These are phyloP conservation scores for Lonicera japonica DNA, from an alignment of 129 eudicot species.

Conservation along the genomic window DNA sequence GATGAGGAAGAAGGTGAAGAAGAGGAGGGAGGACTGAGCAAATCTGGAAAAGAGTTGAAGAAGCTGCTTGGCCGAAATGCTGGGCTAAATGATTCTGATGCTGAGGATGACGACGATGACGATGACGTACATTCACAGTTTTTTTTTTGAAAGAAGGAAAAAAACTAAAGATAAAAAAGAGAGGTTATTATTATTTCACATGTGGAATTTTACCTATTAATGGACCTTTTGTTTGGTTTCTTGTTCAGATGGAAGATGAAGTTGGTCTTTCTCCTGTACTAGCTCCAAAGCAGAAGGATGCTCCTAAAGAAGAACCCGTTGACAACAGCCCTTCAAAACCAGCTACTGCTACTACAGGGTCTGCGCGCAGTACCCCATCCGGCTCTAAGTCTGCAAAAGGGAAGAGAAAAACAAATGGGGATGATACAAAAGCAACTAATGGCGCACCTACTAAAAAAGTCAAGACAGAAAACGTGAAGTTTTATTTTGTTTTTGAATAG, in stretches of 20 bases:
- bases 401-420: slow-evolving; percentile 65
- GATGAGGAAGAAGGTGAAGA: slow-evolving; percentile 76
- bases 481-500: no score
- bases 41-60: slow-evolving; percentile 94
- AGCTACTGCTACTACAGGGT: slow-evolving; percentile 22
- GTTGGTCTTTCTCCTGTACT: slow-evolving; percentile 63
- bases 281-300: slow-evolving; percentile 71
- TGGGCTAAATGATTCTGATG: slow-evolving; percentile 86
- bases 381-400: slow-evolving; percentile 68
- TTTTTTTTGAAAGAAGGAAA: no score
- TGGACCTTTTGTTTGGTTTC: no score
- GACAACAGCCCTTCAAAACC: slow-evolving; percentile 64
- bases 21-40: slow-evolving; percentile 89
- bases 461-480: slow-evolving; percentile 63
- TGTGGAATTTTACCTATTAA: no score
- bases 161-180: no score
- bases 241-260: slow-evolving; percentile 34
- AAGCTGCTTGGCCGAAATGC: slow-evolving; percentile 72
- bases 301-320: slow-evolving; percentile 76
- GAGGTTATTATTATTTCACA: no score
- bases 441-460: slow-evolving; percentile 64
- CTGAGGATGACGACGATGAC: slow-evolving; percentile 80
- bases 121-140: slow-evolving; percentile 56
- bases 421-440: slow-evolving; percentile 39
- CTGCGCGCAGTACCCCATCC: slow-evolving; percentile 65